Conservation (phyloP, 148 eudicot genomes). For the Heliosperma pusillum region DNA sequence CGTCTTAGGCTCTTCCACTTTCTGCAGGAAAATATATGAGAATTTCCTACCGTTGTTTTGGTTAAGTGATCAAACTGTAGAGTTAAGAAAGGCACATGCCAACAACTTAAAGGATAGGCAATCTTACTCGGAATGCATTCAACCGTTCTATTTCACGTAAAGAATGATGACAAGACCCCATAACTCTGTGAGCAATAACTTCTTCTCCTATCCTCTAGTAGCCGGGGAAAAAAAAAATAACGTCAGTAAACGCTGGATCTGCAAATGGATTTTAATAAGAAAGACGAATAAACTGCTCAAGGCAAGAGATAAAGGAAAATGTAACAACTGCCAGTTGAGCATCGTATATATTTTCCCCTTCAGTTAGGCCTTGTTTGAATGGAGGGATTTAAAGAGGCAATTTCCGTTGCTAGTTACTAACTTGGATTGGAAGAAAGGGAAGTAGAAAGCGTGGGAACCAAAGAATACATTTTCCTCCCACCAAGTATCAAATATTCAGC, state of each 20-base stretch:
- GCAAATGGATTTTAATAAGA: background rate
- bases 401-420: background rate
- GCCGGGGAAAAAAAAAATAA: conserved; percentile 25
- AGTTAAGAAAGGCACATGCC: conserved; percentile 6
- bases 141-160: conserved; percentile 52
- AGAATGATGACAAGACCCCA: conserved; percentile 69
- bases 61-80: conserved; percentile 8
- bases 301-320: background rate
- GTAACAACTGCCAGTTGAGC: background rate
- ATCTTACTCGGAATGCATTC: conserved; percentile 60
- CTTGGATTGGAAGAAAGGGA: background rate
- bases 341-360: conserved; percentile 1
- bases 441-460: background rate
- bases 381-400: background rate
- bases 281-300: background rate
- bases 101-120: background rate
- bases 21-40: conserved; percentile 41
- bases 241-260: conserved; percentile 5
- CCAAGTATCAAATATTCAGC: background rate
- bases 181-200: conserved; percentile 62
- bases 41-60: background rate
- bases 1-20: conserved; percentile 54
- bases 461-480: background rate
- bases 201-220: conserved; percentile 52
- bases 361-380: background rate